Conservation (phyloP, 2,329 filamentous ascomycete species). For the Ustilaginoidea virens region DNA sequence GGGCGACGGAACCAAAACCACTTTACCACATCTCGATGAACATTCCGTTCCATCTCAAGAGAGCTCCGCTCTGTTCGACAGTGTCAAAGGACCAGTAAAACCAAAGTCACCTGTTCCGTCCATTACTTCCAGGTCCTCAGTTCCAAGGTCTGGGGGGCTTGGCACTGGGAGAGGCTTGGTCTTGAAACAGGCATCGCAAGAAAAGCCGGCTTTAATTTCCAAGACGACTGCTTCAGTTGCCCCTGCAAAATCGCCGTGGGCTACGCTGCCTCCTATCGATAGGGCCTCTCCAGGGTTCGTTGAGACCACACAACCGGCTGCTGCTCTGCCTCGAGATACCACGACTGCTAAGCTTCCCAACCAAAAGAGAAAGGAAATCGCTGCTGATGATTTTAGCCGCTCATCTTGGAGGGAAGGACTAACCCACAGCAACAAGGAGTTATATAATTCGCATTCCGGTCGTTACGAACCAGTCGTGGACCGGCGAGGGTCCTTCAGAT, state of each 20-base stretch:
- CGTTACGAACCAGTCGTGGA: slow-evolving; percentile 81
- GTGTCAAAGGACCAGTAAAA: slow-evolving; percentile 20
- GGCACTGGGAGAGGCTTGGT: slow-evolving; percentile 45
- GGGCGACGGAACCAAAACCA: slow-evolving; percentile 78
- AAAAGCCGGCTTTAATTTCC: slow-evolving; percentile 58
- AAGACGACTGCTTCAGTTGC: slow-evolving; percentile 53
- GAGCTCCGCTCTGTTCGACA: slow-evolving; percentile 10
- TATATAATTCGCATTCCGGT: slow-evolving; percentile 91
- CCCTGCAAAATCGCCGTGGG: slow-evolving; percentile 85
- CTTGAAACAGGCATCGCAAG: slow-evolving; percentile 45
- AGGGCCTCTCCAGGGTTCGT: slow-evolving; percentile 55
- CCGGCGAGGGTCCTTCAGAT: slow-evolving; percentile 53
- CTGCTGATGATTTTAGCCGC: slow-evolving; percentile 84
- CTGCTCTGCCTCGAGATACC: slow-evolving; percentile 38
- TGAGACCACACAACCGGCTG: slow-evolving; percentile 32
- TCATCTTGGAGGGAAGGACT: slow-evolving; percentile 63
- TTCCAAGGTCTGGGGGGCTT: slow-evolving; percentile 28
- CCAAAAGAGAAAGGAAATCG: slow-evolving; percentile 60
- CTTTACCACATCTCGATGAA: slow-evolving; percentile 49
- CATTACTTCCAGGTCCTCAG: slow-evolving; percentile 20
- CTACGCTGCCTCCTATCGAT: slow-evolving; percentile 68
- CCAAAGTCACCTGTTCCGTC: slow-evolving; percentile 27
- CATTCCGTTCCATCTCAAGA: slow-evolving; percentile 14
- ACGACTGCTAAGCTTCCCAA: slow-evolving; percentile 36
- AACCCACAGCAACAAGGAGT: slow-evolving; percentile 49